Base-by-base conservation (phyloP, 768 basidiomycete species). In the Chiua virens region DNA sequence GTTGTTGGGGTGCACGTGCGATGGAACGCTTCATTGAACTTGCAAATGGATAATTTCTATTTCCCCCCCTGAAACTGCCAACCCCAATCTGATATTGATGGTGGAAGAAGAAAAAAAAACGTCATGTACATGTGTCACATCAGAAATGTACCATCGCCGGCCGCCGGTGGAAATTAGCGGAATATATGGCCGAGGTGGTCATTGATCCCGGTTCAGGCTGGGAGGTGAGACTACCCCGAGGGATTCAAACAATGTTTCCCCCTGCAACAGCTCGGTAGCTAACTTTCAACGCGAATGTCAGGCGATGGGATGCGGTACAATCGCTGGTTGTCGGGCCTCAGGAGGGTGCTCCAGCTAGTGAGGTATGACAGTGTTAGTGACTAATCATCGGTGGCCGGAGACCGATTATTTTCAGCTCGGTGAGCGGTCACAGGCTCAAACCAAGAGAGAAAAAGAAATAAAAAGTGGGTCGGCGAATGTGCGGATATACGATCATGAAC, bases 41-140 rank as follows among this genome's bases (percentile, higher is more conserved):
- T 8, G 8, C 1, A 34, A 34, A 34, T 15, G 32, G 32, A 34
- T 34, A 34, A 34, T 34, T 34, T 3, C 14, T 8, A 15, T 15
- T 11, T 14, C 6, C 14, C 14, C 14, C 32, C 32, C 15, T 47
- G 55, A 57, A 57, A 57, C 55, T 30, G 42, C 27, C 17, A 30
- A 38, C 35, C 8, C 4, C 22, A 32, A 14, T 49, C 37, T 40
- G 53, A 52, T 41, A 55, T 54, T 22, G 55, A 51, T 57, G 37
- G 20, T 17, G 45, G 21, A 27, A 30, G 23, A 25, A 14, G 32
- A 15, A 34, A 47, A 32, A 44, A 46, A 23, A 42, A 38, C 5
- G 54, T 42, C 32, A 34, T 34, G 32, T 4, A 13, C 32, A 34
- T 34, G 32, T 34, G 32, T 14, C 32, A 34, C 32, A 14, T 34